Evolutionary conservation across 257 asterid genomes (phyloP), one percentile per base, ranked within the genome.

Genomic region (Solanum corneliomulleri): DNA sequence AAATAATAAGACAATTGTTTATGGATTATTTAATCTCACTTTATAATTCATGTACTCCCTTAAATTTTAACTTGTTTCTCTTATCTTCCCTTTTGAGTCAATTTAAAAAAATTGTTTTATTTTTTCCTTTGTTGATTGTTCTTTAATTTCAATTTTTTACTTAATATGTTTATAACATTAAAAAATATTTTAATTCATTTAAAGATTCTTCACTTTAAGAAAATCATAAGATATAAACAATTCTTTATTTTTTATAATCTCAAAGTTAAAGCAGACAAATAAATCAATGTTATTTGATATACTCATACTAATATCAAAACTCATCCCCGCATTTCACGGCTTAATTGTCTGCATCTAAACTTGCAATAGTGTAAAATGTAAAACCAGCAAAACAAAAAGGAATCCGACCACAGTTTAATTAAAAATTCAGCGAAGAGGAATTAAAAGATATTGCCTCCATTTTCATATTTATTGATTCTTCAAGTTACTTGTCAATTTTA

Each of bases 311-410:
- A 18, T 56, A 18, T 56, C 64, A 18, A 4, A 56, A 56, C 4
- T 56, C n/a, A 58, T 58, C 27, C 66, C 41, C 84, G 25, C 37
- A 77, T 77, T 44, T 77, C 84, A 44, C 49, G 84, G 84, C 84
- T 44, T 77, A 44, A 13, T 77, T 25, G 41, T 4, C 14, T 44
- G 84, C 64, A 44, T 77, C 39, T 77, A 15, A 77, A 58, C 27
- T 44, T 44, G 60, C 29, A 77, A 42, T 41, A 68, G 75, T 25
- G 60, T 25, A 77, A 42, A 76, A 68, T n/a, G 75, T 29, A 69
- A 29, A 44, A 77, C 64, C 14, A 44, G 41, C 39, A 77, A 44
- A 77, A 15, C 84, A 44, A 15, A 42, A 76, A 76, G 56, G 82
- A 23, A 75, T 75, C 82, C 71, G 25, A 58, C 64, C 64, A 56